A percentile compares a stretch with the other conserved stretches of the same genome.
Conservation (phyloP, 2,329 filamentous ascomycete genomes). For the Cladosporium sp. region DNA sequence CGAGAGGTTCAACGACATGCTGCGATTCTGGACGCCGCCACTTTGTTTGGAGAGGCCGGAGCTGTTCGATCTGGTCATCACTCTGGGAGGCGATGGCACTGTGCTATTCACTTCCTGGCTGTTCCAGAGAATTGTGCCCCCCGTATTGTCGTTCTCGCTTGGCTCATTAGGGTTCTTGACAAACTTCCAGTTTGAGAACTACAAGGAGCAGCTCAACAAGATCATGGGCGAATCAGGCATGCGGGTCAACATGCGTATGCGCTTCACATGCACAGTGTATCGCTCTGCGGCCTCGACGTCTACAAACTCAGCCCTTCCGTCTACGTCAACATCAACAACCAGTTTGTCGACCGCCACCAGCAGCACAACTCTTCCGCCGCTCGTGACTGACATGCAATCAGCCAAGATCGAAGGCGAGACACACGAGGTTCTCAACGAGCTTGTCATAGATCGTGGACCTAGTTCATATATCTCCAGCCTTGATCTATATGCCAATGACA, state of each 20-base stretch:
- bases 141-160: slow-evolving; percentile 79
- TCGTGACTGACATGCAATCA: slow-evolving; percentile 42
- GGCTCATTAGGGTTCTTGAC: slow-evolving; percentile 87
- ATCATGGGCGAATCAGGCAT: slow-evolving; percentile 95
- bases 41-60: slow-evolving; percentile 93
- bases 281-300: slow-evolving; percentile 53
- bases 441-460: slow-evolving; percentile 95
- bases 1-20: slow-evolving; percentile 74
- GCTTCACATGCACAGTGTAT: slow-evolving; percentile 97
- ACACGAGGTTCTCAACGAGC: slow-evolving; percentile 96
- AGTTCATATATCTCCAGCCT: slow-evolving; percentile 96
- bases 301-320: slow-evolving; percentile 32
- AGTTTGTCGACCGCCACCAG: slow-evolving; percentile 34
- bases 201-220: slow-evolving; percentile 80
- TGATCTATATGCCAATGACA: slow-evolving; percentile 92
- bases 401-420: slow-evolving; percentile 85
- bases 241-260: slow-evolving; percentile 97
- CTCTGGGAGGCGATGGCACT: slow-evolving; percentile 82
- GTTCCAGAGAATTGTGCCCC: slow-evolving; percentile 86
- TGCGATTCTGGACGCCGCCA: slow-evolving; percentile 95
- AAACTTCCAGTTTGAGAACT: slow-evolving; percentile 82
- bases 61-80: slow-evolving; percentile 91
- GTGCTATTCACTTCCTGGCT: slow-evolving; percentile 88
- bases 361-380: neutral
- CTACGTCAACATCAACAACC: slow-evolving; percentile 30